Conservation (phyloP, 2,329 filamentous ascomycete genomes). For the Pseudogymnoascus sp. region DNA sequence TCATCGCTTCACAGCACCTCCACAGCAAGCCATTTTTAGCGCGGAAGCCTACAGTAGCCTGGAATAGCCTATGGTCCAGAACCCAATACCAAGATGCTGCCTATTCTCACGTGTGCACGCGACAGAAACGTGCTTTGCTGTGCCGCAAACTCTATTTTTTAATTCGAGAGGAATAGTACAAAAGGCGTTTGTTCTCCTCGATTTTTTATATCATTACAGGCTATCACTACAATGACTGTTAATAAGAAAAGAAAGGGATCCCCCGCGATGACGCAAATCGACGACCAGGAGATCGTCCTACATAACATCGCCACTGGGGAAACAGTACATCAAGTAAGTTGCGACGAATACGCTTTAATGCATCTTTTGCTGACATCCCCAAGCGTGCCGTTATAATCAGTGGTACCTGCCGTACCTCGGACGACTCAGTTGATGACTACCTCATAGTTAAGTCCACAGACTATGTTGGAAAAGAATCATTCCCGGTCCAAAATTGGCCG, state of each 20-base stretch:
- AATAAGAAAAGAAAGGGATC: not conserved
- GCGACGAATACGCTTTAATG: not conserved
- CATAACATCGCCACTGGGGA: not conserved
- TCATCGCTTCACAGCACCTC: not conserved
- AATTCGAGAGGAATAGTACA: not conserved
- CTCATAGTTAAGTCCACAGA: constrained; percentile 23
- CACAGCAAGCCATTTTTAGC: not conserved
- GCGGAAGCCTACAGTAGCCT: not conserved
- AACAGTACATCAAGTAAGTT: not conserved
- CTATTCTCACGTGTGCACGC: not conserved
- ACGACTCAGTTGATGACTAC: constrained; percentile 19
- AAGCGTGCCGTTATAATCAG: not conserved
- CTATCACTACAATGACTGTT: not conserved
- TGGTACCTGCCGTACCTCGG: not conserved
- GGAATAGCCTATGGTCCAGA: not conserved
- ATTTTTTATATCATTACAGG: not conserved
- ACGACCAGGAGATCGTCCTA: not conserved
- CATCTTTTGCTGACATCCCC: not conserved
- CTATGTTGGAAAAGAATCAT: constrained; percentile 31
- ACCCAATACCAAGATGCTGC: not conserved
- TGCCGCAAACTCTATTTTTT: not conserved
- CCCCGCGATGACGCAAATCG: not conserved
- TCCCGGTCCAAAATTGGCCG: constrained; percentile 59
- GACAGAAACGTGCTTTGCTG: not conserved
- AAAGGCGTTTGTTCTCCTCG: not conserved